Conservation (phyloP, 1,284 basidiomycete species). For the Tranzscheliella williamsii region DNA sequence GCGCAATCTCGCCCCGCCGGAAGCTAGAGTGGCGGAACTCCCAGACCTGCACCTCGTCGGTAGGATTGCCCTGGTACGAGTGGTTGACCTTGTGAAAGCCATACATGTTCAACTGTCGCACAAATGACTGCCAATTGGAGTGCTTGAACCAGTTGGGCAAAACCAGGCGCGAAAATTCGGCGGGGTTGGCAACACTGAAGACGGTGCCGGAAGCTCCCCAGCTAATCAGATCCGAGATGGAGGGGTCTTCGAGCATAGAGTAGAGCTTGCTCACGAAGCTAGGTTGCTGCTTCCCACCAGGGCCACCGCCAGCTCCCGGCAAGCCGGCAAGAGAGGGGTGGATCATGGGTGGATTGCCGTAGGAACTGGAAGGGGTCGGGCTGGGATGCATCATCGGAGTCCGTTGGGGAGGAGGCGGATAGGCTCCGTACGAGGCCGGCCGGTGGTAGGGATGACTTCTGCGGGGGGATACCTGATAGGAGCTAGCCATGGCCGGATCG, state of each 20-base stretch:
- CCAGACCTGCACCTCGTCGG: slow-evolving; percentile 54
- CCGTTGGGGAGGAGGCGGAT: slow-evolving; percentile 13
- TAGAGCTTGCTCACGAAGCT: slow-evolving; percentile 54
- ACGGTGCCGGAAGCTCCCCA: slow-evolving; percentile 48
- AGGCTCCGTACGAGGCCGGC: slow-evolving; percentile 10
- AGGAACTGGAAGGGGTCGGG: slow-evolving; percentile 22
- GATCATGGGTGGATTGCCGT: slow-evolving; percentile 48
- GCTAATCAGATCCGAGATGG: slow-evolving; percentile 46
- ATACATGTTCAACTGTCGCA: slow-evolving; percentile 56
- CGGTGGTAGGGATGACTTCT: slow-evolving; percentile 17
- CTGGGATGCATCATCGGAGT: slow-evolving; percentile 24
- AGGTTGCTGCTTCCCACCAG: slow-evolving; percentile 51
- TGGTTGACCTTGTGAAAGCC: slow-evolving; percentile 59
- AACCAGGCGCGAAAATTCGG: slow-evolving; percentile 51
- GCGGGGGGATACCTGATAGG: slow-evolving; percentile 19
- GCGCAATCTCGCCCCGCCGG: slow-evolving; percentile 46
- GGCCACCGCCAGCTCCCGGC: slow-evolving; percentile 42
- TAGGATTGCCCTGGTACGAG: slow-evolving; percentile 46
- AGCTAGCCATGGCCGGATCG: slow-evolving; percentile 5
- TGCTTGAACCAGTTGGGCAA: slow-evolving; percentile 58
- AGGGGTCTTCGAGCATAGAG: slow-evolving; percentile 54
- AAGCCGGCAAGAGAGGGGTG: slow-evolving; percentile 47
- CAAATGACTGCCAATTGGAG: slow-evolving; percentile 57
- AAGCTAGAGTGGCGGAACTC: slow-evolving; percentile 54
- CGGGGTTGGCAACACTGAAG: slow-evolving; percentile 53